Evolutionary conservation across 768 basidiomycete genomes (phyloP), one percentile per base, ranked within the genome.

Genomic region (Chlorophyllum brunneum): DNA sequence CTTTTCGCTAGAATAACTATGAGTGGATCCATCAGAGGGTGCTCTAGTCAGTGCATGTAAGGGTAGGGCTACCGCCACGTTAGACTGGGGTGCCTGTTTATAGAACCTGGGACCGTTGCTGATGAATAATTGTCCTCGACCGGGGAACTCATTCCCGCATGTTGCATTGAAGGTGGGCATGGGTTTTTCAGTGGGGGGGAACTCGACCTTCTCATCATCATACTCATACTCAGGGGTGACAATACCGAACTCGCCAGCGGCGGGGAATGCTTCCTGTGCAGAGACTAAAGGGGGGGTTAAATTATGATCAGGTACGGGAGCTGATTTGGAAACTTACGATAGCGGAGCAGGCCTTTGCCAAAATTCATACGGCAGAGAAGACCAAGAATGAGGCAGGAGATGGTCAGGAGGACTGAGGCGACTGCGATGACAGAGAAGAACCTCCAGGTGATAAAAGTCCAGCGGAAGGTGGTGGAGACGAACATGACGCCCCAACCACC

Each of bases 401-500:
- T 52, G 1, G 80, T 78, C 40, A 92, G 71, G 47, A 77, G 59
- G 10, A 83, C 80, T 0, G 88, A 85, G 1, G 77, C 68, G 7
- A 72, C 63, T 6, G 80, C 73, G 70, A 86, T 83, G 52, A 85
- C 62, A 43, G 79, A 75, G 66, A 91, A 91, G 74, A 91, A 89
- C 3, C 65, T 65, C 88, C 88, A 92, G 10, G 80, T 80, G 37
- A 74, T 65, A 63, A 86, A 89, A 15, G 82, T 84, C 85, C 86
- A 88, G 40, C 83, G 79, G 77, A 91, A 91, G 2, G 85, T 80
- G 5, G 70, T 71, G 23, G 85, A 81, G 47, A 79, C 69, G 65
- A 92, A 89, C 83, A 90, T 86, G 54, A 81, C 65, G 42, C 82
- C 73, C 84, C 83, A 91, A 34, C 80, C 85, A 31, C 70, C 75